phyloP scores from a whole-genome alignment of 371 early-diverging fungal genomes.

The Syncephalastrum monosporum region DNA sequence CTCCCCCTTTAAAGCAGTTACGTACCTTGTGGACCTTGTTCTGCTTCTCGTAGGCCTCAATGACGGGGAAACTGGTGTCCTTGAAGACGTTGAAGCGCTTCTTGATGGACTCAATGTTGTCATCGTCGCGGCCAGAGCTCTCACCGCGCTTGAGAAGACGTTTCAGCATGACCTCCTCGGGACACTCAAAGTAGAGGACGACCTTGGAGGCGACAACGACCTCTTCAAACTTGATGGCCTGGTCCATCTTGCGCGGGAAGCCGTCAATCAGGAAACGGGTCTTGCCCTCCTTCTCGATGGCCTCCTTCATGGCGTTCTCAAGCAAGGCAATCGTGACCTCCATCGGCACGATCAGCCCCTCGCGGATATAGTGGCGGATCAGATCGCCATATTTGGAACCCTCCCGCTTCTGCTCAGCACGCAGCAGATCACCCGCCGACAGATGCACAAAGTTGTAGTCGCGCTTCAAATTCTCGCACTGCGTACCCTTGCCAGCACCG shows the following conservation, averaged over 20 bases:
- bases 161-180: constrained; percentile 84
- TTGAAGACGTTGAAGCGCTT: constrained; percentile 89
- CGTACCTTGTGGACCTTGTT: constrained; percentile 77
- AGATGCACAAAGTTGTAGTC: constrained; percentile 95
- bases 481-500: constrained; percentile 94
- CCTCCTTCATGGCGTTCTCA: constrained; percentile 82
- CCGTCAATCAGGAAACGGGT: constrained; percentile 91
- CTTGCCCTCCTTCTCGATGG: constrained; percentile 46
- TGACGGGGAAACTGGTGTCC: constrained; percentile 88
- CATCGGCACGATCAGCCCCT: constrained; percentile 94
- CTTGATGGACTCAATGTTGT: constrained; percentile 93
- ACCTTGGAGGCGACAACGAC: constrained; percentile 67
- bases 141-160: constrained; percentile 89
- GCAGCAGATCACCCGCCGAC: constrained; percentile 95
- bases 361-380: constrained; percentile 86
- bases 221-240: constrained; percentile 92
- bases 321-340: constrained; percentile 92
- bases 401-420: constrained; percentile 84
- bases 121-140: constrained; percentile 92
- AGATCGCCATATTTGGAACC: constrained; percentile 89
- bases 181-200: constrained; percentile 91
- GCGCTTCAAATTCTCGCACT: constrained; percentile 81
- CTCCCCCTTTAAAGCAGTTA: no score
- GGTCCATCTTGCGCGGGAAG: constrained; percentile 94
- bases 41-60: constrained; percentile 71